Percentiles rank a stretch among this genome's conserved stretches.
These are phyloP conservation scores for Fusarium albosuccineum DNA, from an alignment of 2,329 filamentous ascomycete species.

Conservation along the genomic window DNA sequence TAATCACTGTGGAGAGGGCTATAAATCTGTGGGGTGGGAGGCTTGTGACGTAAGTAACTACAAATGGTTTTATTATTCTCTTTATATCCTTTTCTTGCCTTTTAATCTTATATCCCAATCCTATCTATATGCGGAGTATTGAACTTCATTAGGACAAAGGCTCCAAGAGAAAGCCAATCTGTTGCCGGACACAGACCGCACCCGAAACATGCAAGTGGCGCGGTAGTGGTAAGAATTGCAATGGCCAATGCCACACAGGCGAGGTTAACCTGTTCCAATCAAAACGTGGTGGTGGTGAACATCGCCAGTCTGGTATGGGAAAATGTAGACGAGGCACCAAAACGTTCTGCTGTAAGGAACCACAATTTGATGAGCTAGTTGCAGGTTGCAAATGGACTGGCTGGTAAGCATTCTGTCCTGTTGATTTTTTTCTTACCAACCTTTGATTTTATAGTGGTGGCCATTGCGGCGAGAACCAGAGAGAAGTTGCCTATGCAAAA, in stretches of 20 bases:
- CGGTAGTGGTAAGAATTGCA: background rate
- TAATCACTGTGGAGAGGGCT: background rate
- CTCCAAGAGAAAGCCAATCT: background rate
- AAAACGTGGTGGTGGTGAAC: background rate
- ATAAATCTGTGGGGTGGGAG: constrained; percentile 1
- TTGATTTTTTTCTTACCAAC: too few relatives aligned
- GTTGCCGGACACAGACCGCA: background rate
- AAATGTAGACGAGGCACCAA: background rate
- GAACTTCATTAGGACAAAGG: background rate
- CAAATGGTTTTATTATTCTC: too few relatives aligned
- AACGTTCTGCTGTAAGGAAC: background rate
- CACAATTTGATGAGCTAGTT: background rate
- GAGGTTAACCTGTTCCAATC: constrained; percentile 1
- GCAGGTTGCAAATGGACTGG: background rate
- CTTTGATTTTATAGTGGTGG: too few relatives aligned
- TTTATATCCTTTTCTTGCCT: background rate
- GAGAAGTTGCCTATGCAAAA: background rate
- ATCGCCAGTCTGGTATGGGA: background rate
- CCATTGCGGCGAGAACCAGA: background rate
- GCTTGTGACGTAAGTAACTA: background rate
- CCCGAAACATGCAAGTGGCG: background rate
- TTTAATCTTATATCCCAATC: background rate
- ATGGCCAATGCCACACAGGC: background rate
- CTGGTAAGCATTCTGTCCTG: too few relatives aligned
- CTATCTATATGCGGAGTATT: too few relatives aligned